Conservation (phyloP, 371 early-diverging fungal genomes). For the Polyrhizophydium stewartii region DNA sequence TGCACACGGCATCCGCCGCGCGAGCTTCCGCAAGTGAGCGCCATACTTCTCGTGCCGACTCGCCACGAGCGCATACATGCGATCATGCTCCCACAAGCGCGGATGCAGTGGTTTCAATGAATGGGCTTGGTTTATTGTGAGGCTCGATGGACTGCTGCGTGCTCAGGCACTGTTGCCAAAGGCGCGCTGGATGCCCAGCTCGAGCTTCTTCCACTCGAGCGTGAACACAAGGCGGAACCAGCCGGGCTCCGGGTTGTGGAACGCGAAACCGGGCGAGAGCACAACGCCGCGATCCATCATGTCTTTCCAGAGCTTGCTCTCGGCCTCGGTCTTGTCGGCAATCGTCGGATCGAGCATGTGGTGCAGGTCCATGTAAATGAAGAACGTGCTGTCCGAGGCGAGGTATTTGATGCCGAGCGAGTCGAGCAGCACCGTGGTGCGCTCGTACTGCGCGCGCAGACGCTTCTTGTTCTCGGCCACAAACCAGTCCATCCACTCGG, state of each 20-base stretch:
- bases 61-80: no score
- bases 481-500: conserved; percentile 54
- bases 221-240: conserved; percentile 65
- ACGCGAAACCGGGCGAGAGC: conserved; percentile 58
- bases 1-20: no score
- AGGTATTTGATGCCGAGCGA: conserved; percentile 46
- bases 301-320: conserved; percentile 26
- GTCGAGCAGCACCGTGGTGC: conserved; percentile 34
- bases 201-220: conserved; percentile 34
- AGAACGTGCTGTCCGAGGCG: conserved; percentile 63
- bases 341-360: conserved; percentile 1
- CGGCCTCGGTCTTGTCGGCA: conserved; percentile 30
- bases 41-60: no score
- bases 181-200: conserved; percentile 44
- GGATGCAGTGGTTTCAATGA: no score
- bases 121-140: no score
- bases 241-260: conserved; percentile 46
- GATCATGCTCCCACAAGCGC: no score
- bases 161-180: no score
- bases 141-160: no score
- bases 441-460: conserved; percentile 48
- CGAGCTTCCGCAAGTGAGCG: no score
- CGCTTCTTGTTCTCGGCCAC: conserved; percentile 50
- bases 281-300: conserved; percentile 50
- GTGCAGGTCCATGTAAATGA: conserved; percentile 57